Base-by-base conservation (phyloP, 2,329 filamentous ascomycete genomes). In the Myriosclerotinia scirpicola region DNA sequence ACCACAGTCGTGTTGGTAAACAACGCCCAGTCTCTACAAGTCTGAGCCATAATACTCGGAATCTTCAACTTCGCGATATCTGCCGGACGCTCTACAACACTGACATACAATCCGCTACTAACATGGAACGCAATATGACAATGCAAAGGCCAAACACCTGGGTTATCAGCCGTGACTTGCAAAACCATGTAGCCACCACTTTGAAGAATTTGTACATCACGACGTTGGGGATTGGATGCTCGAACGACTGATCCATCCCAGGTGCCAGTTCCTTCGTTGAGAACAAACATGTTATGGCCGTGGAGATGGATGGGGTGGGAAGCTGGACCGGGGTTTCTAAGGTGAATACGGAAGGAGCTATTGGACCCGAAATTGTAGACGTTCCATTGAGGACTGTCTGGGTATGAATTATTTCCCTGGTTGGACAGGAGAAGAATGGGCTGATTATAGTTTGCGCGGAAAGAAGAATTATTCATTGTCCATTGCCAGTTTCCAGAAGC, bases 281-380 rank as follows among this genome's bases (percentile, higher is more conserved):
- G 80, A 52, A 91, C 78, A 74, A 85, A 88, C 79, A 91, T 88
- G 78, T 91, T 89, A 76, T 89, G 85, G n/a, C 87, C 87, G 78
- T 91, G 88, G 5, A 90, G 76, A 76, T 91, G 88, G 75, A 91
- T 87, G 0, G 88, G 87, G 71, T 91, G 84, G 1, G 82, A 81
- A n/a, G 22, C 60, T 4, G 71, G 11, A 84, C 79, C 2, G 87
- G 74, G 42, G 85, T 79, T 77, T 52, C 82, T 82, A 1, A 90
- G 72, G 30, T 87, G 78, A 30, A 90, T 78, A 5, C 86, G 80
- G 22, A 73, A 55, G 3, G 83, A 85, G 44, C 78, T 79, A 70
- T 87, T 86, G 42, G 74, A 77, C 26, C 80, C 80, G 44, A 82
- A 82, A 71, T 87, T 82, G 62, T 80, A 77, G n/a, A 87, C 80